phyloP scores from a whole-genome alignment of 306 rosid genomes.

The Rosa rugosa region DNA sequence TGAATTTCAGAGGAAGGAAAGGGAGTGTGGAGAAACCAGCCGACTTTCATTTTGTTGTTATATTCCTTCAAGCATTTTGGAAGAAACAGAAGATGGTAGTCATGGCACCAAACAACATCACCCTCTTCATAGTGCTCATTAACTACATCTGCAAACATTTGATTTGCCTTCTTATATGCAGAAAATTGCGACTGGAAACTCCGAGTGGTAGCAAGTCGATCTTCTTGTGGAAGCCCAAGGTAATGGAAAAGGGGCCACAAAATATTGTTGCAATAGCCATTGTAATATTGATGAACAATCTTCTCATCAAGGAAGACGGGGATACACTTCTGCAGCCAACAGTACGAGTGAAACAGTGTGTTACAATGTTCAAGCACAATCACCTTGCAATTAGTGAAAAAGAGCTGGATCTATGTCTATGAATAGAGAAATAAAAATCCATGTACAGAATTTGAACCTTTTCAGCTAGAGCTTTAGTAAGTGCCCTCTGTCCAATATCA shows the following conservation, averaged over 20 bases:
- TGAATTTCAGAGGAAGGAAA: conserved; percentile 95
- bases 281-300: conserved; percentile 87
- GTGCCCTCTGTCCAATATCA: conserved; percentile 79
- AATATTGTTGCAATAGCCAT: conserved; percentile 91
- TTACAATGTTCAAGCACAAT: conserved; percentile 5
- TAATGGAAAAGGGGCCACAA: conserved; percentile 95
- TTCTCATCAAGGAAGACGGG: conserved; percentile 94
- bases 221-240: conserved; percentile 96
- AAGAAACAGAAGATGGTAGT: conserved; percentile 93
- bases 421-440: not conserved
- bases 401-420: not conserved
- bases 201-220: conserved; percentile 92
- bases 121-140: conserved; percentile 75
- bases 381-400: not conserved
- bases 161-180: conserved; percentile 87
- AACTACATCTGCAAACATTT: conserved; percentile 93
- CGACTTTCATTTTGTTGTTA: conserved; percentile 77
- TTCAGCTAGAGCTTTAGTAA: conserved; percentile 80
- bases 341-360: conserved; percentile 19
- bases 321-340: conserved; percentile 63
- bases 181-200: conserved; percentile 89
- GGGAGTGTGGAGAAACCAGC: conserved; percentile 96
- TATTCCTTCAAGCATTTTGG: conserved; percentile 78
- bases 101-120: conserved; percentile 97
- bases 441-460: conserved; percentile 44